Percentiles rank a stretch among this genome's conserved stretches.
phyloP scores from a whole-genome alignment of 495 filamentous ascomycete species.

The Lentithecium fluviatile region DNA sequence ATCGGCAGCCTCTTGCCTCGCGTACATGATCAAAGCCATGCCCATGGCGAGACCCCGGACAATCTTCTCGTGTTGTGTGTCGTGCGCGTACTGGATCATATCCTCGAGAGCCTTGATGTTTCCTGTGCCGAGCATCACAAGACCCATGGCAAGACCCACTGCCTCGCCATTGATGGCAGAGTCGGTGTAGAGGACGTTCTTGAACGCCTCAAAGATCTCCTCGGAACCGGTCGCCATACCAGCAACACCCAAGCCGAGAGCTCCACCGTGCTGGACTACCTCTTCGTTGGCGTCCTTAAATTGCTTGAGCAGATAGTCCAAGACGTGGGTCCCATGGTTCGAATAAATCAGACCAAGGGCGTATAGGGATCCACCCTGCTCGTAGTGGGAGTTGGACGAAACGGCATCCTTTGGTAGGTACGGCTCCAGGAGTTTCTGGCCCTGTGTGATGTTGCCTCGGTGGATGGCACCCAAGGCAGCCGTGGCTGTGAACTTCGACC shows the following conservation, averaged over 20 bases:
- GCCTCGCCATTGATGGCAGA: conserved; percentile 96
- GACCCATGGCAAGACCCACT: conserved; percentile 89
- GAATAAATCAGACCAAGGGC: conserved; percentile 96
- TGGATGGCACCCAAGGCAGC: conserved; percentile 97
- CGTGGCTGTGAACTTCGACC: conserved; percentile 99
- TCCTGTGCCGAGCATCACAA: conserved; percentile 96
- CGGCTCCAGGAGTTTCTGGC: conserved; percentile 87
- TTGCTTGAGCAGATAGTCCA: conserved; percentile 82
- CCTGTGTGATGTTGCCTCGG: conserved; percentile 87
- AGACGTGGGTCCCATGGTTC: conserved; percentile 91
- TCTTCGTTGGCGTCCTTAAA: conserved; percentile 88
- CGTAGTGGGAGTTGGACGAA: conserved; percentile 81
- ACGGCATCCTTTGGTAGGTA: conserved; percentile 78
- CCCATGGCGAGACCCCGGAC: conserved; percentile 91
- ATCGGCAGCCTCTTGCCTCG: conserved; percentile 90
- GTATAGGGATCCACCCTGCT: conserved; percentile 92
- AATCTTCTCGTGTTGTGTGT: conserved; percentile 98
- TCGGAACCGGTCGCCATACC: conserved; percentile 94
- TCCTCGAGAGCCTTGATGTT: conserved; percentile 86
- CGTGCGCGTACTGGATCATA: conserved; percentile 96
- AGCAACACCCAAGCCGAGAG: conserved; percentile 90
- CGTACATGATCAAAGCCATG: conserved; percentile 99
- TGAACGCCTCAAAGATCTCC: conserved; percentile 87
- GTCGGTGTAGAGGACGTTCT: conserved; percentile 81
- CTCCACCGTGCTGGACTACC: conserved; percentile 95